Conservation (phyloP, 2,329 filamentous ascomycete genomes). For the Ceratocystis destructans region DNA sequence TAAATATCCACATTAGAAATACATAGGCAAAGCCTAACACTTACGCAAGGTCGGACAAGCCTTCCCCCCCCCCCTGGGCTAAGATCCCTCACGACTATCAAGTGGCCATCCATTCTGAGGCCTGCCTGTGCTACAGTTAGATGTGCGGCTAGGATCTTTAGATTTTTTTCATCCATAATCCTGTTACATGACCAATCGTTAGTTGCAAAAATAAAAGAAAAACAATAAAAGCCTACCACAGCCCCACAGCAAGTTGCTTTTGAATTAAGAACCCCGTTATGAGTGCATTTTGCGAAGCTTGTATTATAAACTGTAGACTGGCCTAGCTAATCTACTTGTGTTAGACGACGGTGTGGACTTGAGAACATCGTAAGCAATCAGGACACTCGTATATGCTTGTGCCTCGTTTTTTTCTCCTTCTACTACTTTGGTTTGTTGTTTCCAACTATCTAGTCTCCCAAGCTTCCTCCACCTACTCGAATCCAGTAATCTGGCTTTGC, state of each 20-base stretch:
- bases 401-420: neutral
- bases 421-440: neutral
- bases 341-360: neutral
- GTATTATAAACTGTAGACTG: too few species aligned
- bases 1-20: too few species aligned
- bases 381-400: neutral
- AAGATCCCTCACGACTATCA: too few species aligned
- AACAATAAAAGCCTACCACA: neutral
- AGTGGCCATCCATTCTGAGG: neutral
- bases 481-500: too few species aligned
- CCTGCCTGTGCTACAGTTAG: neutral
- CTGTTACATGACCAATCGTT: neutral
- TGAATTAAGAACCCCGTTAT: too few species aligned
- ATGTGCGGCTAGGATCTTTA: slow-evolving; percentile 1
- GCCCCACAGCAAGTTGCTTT: too few species aligned
- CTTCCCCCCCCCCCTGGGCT: neutral
- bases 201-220: neutral
- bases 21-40: neutral
- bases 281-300: too few species aligned
- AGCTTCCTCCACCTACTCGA: too few species aligned
- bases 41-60: neutral
- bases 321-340: neutral
- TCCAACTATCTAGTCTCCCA: neutral
- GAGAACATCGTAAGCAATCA: neutral
- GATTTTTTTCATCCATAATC: neutral